These are phyloP conservation scores for Trichocomaceae sp. DNA, from an alignment of 2,329 filamentous ascomycete species.

Conservation along the genomic window DNA sequence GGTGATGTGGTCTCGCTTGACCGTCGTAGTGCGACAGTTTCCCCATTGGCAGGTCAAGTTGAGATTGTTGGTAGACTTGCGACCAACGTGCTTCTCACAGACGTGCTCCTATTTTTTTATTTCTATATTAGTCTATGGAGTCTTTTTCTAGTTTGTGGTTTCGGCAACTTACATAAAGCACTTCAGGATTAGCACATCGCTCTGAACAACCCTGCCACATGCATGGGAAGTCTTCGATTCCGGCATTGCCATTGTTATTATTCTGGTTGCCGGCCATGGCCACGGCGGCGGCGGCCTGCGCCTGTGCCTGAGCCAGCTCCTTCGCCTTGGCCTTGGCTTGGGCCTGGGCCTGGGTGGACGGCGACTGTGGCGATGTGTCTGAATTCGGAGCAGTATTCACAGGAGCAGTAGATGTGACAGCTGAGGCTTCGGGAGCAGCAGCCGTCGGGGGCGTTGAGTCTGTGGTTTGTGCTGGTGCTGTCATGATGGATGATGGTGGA, in stretches of 20 bases:
- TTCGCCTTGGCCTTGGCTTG: slow-evolving; percentile 12
- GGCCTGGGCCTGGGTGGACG: slow-evolving; percentile 11
- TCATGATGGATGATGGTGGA: slow-evolving; percentile 18
- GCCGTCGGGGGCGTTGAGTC: slow-evolving; percentile 13
- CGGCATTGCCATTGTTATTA: slow-evolving; percentile 15
- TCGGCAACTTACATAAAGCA: slow-evolving; percentile 51
- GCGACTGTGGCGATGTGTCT: slow-evolving; percentile 10
- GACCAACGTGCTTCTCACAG: slow-evolving; percentile 94
- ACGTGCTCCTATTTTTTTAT: slow-evolving; percentile 72
- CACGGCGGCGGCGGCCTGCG: slow-evolving; percentile 32
- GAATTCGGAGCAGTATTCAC: slow-evolving; percentile 1
- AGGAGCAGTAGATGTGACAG: slow-evolving; percentile 5
- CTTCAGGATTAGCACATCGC: slow-evolving; percentile 51
- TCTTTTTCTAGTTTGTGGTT: neutral
- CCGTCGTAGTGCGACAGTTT: slow-evolving; percentile 88
- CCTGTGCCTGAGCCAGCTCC: slow-evolving; percentile 14
- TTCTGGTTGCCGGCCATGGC: slow-evolving; percentile 30
- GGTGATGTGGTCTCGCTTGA: slow-evolving; percentile 98
- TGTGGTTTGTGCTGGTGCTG: slow-evolving; percentile 21
- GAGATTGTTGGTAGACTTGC: slow-evolving; percentile 98
- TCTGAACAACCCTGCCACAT: slow-evolving; percentile 60
- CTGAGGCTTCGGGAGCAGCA: neutral
- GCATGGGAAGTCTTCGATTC: slow-evolving; percentile 42
- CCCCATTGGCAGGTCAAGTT: slow-evolving; percentile 98
- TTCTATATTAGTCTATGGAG: slow-evolving; percentile 2